Evolutionary conservation across 495 filamentous ascomycete genomes (phyloP).

Genomic region (Massariosphaeria phaeospora): DNA sequence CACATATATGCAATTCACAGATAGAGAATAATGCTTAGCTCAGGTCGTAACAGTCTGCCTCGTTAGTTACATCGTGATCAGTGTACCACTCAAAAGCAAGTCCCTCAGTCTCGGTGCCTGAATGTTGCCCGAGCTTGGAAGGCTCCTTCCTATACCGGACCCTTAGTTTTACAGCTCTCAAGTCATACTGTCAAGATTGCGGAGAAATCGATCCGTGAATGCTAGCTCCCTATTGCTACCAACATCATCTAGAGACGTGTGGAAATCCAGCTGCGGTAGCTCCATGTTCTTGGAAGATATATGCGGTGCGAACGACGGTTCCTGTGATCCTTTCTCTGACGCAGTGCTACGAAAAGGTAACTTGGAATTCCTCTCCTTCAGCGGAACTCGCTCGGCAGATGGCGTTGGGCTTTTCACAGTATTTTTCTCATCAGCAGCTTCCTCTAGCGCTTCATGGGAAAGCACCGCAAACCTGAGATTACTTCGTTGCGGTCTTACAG

Average conservation of each 20-base stretch:
- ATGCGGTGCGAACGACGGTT: not conserved
- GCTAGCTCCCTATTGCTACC: not conserved
- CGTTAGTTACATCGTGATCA: too few relatives aligned
- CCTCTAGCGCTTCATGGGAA: not conserved
- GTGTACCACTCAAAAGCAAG: too few relatives aligned
- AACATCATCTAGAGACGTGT: slow-evolving; percentile 11
- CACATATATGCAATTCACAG: too few relatives aligned
- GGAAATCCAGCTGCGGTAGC: slow-evolving; percentile 10
- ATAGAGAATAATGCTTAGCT: too few relatives aligned
- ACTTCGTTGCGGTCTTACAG: slow-evolving; percentile 7
- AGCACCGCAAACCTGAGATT: slow-evolving; percentile 25
- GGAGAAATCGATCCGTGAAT: slow-evolving; percentile 17
- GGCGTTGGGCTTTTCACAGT: slow-evolving; percentile 12
- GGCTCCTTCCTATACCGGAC: too few relatives aligned
- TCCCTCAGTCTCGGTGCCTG: too few relatives aligned
- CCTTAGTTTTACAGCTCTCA: too few relatives aligned
- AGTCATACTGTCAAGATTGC: slow-evolving; percentile 7
- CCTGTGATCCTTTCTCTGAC: slow-evolving; percentile 14
- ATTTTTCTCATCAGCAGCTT: slow-evolving; percentile 2
- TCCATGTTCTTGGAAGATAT: not conserved
- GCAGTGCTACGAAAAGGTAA: not conserved
- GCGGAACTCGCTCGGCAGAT: slow-evolving; percentile 14
- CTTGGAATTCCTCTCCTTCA: slow-evolving; percentile 12
- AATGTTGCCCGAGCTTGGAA: too few relatives aligned
- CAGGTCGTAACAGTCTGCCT: too few relatives aligned